Evolutionary conservation across 768 basidiomycete genomes (phyloP), one percentile per base, ranked within the genome.

Genomic region (Phanerochaete sordida): DNA sequence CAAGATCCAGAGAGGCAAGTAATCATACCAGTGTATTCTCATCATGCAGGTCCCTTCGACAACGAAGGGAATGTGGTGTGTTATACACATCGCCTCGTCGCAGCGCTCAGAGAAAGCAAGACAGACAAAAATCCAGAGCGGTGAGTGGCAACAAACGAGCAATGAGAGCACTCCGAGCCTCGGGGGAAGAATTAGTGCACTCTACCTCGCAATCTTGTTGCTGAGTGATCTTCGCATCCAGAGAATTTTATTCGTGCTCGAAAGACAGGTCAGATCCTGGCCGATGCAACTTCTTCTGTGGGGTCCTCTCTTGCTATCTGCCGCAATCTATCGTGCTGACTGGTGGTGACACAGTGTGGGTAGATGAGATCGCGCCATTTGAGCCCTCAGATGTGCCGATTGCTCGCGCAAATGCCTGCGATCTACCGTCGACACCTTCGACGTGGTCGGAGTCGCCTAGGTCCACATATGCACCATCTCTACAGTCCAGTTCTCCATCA

Each of bases 281-380:
- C 19, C 46, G 46, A 43, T 57, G 56, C 28, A 57, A 57, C 15
- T 57, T 57, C 46, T 57, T 46, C 44, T 11, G 56, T 57, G 46
- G 46, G 35, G 56, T 57, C 9, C 23, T 54, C 12, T 27, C 13
- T 46, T 12, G 16, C 13, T 15, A 9, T 26, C 35, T 12, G 31
- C n/a, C 11, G 8, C 5, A 23, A 26, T 48, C 19, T 28, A 19
- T 19, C 6, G 28, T 53, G n/a, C 33, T 35, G n/a, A 35, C n/a
- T 35, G 33, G 2, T 31, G 6, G 16, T 33, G 21, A 13, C 4
- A 2, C 21, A 54, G 53, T 54, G n/a, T 43, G 53, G 53, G 53
- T 37, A 15, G 35, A 54, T 26, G 53, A 54, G 24, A 24, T 54
- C 7, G 9, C 16, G 5, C 7, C 30, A 16, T 3, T 4, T 11